Conservation (phyloP, 805 yeast species). For the Hanseniaspora pseudoguilliermondii region DNA sequence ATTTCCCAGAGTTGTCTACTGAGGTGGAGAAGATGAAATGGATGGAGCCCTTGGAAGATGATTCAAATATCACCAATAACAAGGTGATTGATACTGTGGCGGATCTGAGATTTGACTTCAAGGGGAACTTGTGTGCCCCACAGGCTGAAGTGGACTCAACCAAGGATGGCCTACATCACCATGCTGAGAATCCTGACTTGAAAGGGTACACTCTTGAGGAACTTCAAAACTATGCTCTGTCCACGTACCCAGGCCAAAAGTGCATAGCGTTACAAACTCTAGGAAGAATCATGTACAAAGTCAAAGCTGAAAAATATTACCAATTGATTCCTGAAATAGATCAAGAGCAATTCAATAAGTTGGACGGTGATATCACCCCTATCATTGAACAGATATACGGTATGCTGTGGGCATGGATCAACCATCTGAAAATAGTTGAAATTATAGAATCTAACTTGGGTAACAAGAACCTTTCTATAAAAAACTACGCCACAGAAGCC, state of each 20-base stretch:
- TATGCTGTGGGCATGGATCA: slow-evolving; percentile 59
- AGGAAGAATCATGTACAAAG: slow-evolving; percentile 74
- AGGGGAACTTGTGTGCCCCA: slow-evolving; percentile 62
- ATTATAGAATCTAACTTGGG: slow-evolving; percentile 56
- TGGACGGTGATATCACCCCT: slow-evolving; percentile 27
- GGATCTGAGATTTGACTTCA: slow-evolving; percentile 77
- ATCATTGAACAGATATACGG: slow-evolving; percentile 29
- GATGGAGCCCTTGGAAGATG: slow-evolving; percentile 52
- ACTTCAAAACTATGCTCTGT: slow-evolving; percentile 63
- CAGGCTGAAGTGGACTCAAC: slow-evolving; percentile 36
- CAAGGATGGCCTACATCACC: slow-evolving; percentile 74
- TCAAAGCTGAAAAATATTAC: slow-evolving; percentile 51
- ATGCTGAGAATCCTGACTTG: slow-evolving; percentile 70
- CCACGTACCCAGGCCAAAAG: slow-evolving; percentile 73
- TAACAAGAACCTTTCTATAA: slow-evolving; percentile 57
- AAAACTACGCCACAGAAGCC: slow-evolving; percentile 78
- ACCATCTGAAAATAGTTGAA: slow-evolving; percentile 49
- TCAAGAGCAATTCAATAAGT: slow-evolving; percentile 28
- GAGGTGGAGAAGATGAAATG: slow-evolving; percentile 76
- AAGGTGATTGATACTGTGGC: slow-evolving; percentile 36
- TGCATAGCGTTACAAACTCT: slow-evolving; percentile 74
- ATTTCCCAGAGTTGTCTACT: slow-evolving; percentile 77
- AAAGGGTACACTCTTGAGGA: slow-evolving; percentile 90
- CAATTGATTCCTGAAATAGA: slow-evolving; percentile 38
- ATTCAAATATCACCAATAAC: slow-evolving; percentile 28